Base-by-base conservation (phyloP, 2,329 filamentous ascomycete species). In the Samsoniella hepiali region DNA sequence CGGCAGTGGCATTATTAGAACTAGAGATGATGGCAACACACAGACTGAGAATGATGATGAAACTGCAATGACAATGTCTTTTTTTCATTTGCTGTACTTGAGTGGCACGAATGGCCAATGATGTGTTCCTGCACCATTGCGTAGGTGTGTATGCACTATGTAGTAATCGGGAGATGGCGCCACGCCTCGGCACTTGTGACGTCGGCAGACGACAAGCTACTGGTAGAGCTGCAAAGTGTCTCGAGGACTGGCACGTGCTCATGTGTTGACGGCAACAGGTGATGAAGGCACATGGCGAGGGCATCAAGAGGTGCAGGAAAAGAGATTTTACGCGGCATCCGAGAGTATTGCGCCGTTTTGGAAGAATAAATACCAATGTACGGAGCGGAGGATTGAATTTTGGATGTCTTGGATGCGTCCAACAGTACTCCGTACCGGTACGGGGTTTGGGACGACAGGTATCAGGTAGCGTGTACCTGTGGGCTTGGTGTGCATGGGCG, bases 171-270 rank as follows among this genome's bases (percentile, higher is more conserved):
- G 38, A 11, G 13, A 40, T 50, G 45, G 32, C 51, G 59, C 59
- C 50, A 56, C 59, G 55, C 54, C 62, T 58, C 62, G 61, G 61
- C 59, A 62, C 38, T 38, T 56, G 49, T 32, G 45, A 42, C 45
- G 34, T 31, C 36, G 42, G 22, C 7, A 1, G 9, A 6, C n/a
- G 11, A 11, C 40, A 32, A 31, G 38, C 36, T 40, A 38, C 36
- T 34, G 22, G 31, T 27, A 32, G 31, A 42, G n/a, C 40, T 40
- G 11, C 11, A 22, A 17, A 40, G 3, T 55, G 59, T 42, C 53
- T 62, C 27, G 45, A 38, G 31, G 54, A 51, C 29, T 29, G 47
- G 62, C 62, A 58, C 62, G 62, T 63, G 62, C 62, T 51, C 55
- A 58, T 11, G 10, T 5, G 22, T 45, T n/a, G 45, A 38, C 10